Evolutionary conservation across 148 eudicot genomes (phyloP), one percentile per base, ranked within the genome.

Genomic region (Rhododendron griersonianum): DNA sequence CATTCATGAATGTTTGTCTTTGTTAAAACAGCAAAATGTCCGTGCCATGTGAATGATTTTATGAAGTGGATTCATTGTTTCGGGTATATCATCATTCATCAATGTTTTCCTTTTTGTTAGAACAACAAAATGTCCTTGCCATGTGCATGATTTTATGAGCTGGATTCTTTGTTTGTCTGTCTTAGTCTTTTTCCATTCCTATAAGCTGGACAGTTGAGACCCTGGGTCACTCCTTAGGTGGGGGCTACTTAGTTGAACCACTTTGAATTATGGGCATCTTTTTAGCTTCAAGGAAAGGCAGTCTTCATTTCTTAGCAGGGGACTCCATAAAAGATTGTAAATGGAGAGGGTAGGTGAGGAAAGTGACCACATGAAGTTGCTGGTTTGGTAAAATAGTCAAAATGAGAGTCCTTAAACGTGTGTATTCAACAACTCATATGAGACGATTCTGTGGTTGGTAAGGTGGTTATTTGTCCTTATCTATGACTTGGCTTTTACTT

Each of bases 391-490:
- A 44, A 28, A 19, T 41, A 41, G n/a, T 44, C 18, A 69, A 69
- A 6, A 61, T 11, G 35, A 76, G 83, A 37, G 6, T 53, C 82
- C 75, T 41, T 77, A 3, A 77, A 41, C 85, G 11, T 74, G 47
- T 74, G 47, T 74, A 50, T 74, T 83, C 79, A 47, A 25, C n/a
- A 35, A 28, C 30, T 45, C 9, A 84, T 44, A 11, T 67, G 19
- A 73, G 80, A 71, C 25, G 18, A 13, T 78, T 57, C 50, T 41
- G 37, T 61, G 81, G 75, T 80, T 1, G 44, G 55, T 87, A 33
- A 47, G 83, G 86, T 79, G 61, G 86, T 82, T 85, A 65, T 78
- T 37, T 80, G 86, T 85, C 87, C 67, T 84, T 63, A 48, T 87
- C 89, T 44, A 33, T 71, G 81, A 84, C 81, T 77, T 86, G 83